Evolutionary conservation across 2,329 filamentous ascomycete species (phyloP), one percentile per base, ranked within the genome.

Genomic region (Calonectria multiphialidica): DNA sequence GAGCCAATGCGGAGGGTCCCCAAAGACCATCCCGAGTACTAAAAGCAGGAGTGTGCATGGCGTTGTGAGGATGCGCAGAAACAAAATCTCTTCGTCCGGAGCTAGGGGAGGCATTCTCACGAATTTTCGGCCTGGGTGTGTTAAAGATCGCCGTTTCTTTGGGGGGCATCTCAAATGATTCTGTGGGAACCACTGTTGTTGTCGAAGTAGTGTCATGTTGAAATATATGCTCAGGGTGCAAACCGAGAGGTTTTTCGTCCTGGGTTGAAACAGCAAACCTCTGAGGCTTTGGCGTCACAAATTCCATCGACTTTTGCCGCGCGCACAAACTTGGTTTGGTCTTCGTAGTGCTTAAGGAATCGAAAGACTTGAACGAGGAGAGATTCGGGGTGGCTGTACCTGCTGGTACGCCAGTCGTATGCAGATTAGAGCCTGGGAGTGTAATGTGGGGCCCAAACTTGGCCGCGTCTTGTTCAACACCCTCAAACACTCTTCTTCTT

Each of bases 401-500:
- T 18, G 21, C 13, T 16, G 53, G 23, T 40, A 7, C 13, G 6
- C 16, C 53, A 40, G 35, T 33, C 37, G 21, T 4, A 16, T 25
- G 16, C 16, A 21, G 16, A 10, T 59, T 25, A 59, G 53, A 40
- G 23, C 15, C 3, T 21, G 53, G 1, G 7, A 25, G 23, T 18
- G 23, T 21, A 59, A 25, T 23, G 16, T 25, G 21, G 10, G 15
- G 2, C 30, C 18, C 30, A 8, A 45, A 45, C 71, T 65, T 61
- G 76, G 74, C 66, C 25, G 57, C 6, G 9, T 37, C 35, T 30
- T 66, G 64, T 6, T 28, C 50, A 40, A 50, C 55, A 9, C 33
- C 25, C 50, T 79, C 78, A 30, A 79, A 79, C 23, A 79, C 63
- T 61, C 37, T 78, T 35, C 76, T 73, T 50, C 77, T 79, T 45